These are phyloP conservation scores for Colletotrichum tropicicola DNA, from an alignment of 2,329 filamentous ascomycete genomes.

Conservation along the genomic window DNA sequence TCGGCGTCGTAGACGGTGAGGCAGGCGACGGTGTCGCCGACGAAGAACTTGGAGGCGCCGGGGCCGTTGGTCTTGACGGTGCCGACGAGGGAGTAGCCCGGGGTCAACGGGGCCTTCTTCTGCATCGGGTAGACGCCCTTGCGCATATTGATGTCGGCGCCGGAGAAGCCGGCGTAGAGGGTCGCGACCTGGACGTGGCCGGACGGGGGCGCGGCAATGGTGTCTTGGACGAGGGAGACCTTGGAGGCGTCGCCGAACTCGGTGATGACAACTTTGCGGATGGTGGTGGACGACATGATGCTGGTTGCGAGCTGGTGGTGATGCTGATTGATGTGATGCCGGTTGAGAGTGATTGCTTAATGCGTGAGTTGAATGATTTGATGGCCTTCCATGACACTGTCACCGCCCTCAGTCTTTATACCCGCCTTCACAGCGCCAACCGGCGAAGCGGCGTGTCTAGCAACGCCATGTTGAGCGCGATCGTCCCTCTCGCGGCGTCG, in stretches of 20 bases:
- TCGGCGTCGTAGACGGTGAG: constrained; percentile 52
- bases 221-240: constrained; percentile 42
- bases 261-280: constrained; percentile 56
- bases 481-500: not conserved
- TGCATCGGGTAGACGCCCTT: constrained; percentile 56
- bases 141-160: constrained; percentile 59
- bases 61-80: constrained; percentile 48
- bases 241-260: constrained; percentile 50
- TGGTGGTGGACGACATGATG: constrained; percentile 33
- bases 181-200: constrained; percentile 57
- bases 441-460: too few species aligned
- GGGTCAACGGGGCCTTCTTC: constrained; percentile 54
- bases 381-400: too few species aligned
- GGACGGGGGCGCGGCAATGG: constrained; percentile 48
- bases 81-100: constrained; percentile 58
- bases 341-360: not conserved
- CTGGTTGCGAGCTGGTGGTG: not conserved
- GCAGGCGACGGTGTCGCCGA: constrained; percentile 45
- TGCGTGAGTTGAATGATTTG: too few species aligned
- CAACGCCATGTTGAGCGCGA: not conserved
- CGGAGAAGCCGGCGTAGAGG: constrained; percentile 56
- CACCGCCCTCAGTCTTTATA: too few species aligned
- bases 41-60: constrained; percentile 39
- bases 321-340: not conserved
- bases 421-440: too few species aligned